Base-by-base conservation (phyloP, 73 alveolate species). In the Paramecium sexaurelia region DNA sequence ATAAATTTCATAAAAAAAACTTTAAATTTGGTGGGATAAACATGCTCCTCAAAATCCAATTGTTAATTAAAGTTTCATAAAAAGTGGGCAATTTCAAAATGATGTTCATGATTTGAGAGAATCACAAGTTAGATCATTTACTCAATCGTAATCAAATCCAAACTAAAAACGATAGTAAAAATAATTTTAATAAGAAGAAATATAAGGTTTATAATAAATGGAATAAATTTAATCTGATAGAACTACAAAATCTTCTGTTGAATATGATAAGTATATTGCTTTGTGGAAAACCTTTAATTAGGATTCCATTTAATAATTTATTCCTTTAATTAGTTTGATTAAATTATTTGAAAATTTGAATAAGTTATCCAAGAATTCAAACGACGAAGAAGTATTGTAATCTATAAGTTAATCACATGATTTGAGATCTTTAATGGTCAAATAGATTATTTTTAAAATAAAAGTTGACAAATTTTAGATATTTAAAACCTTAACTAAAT, bases 31-130 rank as follows among this genome's bases (percentile, higher is more conserved):
- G 83, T 61, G 83, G 83, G 24, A 27, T 61, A 61, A 61, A 11
- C 83, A 61, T 61, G 83, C 11, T 61, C 10, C 83, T 61, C 83
- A 61, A 5, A 61, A 61, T 61, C 83, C 83, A 22, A 61, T 61
- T 29, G 83, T 61, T 10, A 61, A 61, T 61, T 61, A 61, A 32
- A 61, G 83, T 61, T 61, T 61, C 11, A 32, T 61, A 2, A 61
- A 61, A 24, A 61, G 83, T 61, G 9, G 26, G 11, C 17, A 61
- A 29, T 61, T 61, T 61, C 11, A 61, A 29, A 22, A 61, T 22
- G 83, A 61, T 61, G 83, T 61, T 61, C 83, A 61, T 19, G 45
- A 61, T 29, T 7, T 61, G 1, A 26, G 83, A 61, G 83, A 61
- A 61, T 61, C 83, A 13, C 26, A 61, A 26, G 83, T 29, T 11